Evolutionary conservation across 257 asterid genomes (phyloP), one percentile per base, ranked within the genome.

Genomic region (Pogostemon cablin): DNA sequence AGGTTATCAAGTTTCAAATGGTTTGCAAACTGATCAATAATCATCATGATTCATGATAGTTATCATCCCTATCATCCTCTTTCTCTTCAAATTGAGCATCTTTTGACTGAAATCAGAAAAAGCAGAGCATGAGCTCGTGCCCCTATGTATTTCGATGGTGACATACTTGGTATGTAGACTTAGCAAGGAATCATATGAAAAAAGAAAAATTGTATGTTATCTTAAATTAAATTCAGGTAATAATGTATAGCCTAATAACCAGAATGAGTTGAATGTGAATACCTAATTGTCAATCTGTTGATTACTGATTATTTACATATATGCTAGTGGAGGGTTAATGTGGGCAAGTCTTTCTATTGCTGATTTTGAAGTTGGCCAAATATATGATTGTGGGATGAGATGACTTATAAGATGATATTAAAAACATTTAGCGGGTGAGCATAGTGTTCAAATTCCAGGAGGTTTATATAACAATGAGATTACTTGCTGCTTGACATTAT

Each of bases 321-420:
- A 25, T 64, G 40, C 59, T 42, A 40, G 66, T 55, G 59, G 15
- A 34, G 74, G 67, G 32, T 69, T 25, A 46, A 48, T 11, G 32
- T 25, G 32, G 32, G 32, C 1, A 25, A 40, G 9, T 4, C 15
- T 39, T 61, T 12, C 50, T 40, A 61, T 62, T 12, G 34, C 54
- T 42, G 54, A n/a, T 53, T 63, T 38, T 15, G 20, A 67, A 55
- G 73, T 55, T 68, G 47, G 74, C 34, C 9, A 10, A 39, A 12
- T 9, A 17, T 40, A 42, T 46, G 20, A 47, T 54, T 10, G 56
- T 37, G 53, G 32, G 8, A 44, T 12, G 9, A 56, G n/a, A 59
- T 37, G 37, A 10, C 25, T 7, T 5, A 9, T 59, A 70, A 58
- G 43, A 49, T 38, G 6, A 17, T 17, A 38, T 25, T 25, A 25